phyloP scores from a whole-genome alignment of 169 alveolate species.

The Cryptosporidium meleagridis region DNA sequence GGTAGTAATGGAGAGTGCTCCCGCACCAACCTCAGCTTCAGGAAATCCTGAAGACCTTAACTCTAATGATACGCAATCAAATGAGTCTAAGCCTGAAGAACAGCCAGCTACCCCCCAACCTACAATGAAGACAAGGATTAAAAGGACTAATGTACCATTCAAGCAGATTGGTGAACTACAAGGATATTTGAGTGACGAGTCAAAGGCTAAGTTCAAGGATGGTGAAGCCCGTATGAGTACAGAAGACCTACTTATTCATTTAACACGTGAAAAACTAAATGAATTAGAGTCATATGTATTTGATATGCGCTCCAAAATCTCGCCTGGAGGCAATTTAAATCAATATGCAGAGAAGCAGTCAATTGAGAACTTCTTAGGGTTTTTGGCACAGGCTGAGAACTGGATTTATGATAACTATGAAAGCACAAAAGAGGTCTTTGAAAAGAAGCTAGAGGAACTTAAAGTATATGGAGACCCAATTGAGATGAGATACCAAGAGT shows the following conservation, averaged over 20 bases:
- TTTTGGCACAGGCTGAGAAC: constrained; percentile 74
- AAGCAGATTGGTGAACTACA: constrained; percentile 33
- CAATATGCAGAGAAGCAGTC: constrained; percentile 45
- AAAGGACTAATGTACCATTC: constrained; percentile 60
- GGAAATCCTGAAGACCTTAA: not conserved
- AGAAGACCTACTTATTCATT: constrained; percentile 74
- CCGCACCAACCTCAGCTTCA: constrained; percentile 75
- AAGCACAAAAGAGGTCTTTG: constrained; percentile 67
- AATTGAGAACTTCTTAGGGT: constrained; percentile 30
- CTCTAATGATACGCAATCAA: not conserved
- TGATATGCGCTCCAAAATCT: constrained; percentile 64
- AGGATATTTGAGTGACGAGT: constrained; percentile 39
- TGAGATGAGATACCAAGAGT: constrained; percentile 61
- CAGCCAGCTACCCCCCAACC: constrained; percentile 24
- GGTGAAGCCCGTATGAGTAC: constrained; percentile 76
- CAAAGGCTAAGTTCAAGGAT: constrained; percentile 45
- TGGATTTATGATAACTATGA: constrained; percentile 77
- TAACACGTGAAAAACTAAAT: constrained; percentile 77
- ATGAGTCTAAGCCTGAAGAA: constrained; percentile 6
- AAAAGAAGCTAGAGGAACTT: constrained; percentile 51
- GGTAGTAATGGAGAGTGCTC: constrained; percentile 82
- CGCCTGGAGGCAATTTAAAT: constrained; percentile 62
- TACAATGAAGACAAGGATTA: constrained; percentile 57
- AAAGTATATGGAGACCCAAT: constrained; percentile 54
- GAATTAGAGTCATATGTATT: constrained; percentile 79